A percentile compares a stretch with the other conserved stretches of the same genome.
Evolutionary conservation across 164 flowering plant genomes (phyloP).

Genomic region (Piper longum): DNA sequence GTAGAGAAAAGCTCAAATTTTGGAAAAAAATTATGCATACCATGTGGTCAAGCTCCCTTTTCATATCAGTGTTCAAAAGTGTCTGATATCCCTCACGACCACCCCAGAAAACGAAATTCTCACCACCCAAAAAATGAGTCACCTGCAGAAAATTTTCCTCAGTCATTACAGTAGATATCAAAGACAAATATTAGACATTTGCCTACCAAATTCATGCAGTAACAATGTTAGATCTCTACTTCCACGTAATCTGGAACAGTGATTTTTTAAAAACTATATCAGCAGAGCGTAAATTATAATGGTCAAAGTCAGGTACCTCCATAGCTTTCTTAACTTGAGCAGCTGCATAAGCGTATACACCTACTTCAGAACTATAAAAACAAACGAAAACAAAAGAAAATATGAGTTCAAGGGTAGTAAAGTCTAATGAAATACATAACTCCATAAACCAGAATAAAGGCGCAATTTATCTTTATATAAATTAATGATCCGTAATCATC

Average conservation of each 20-base stretch:
- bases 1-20: not conserved
- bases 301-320: constrained; percentile 37
- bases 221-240: not conserved
- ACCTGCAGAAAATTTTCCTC: constrained; percentile 32
- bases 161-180: not conserved
- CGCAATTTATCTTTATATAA: no score
- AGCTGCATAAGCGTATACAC: constrained; percentile 85
- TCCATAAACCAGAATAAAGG: no score
- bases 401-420: not conserved
- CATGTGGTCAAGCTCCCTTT: constrained; percentile 86
- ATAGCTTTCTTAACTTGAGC: constrained; percentile 99
- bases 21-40: constrained; percentile 19
- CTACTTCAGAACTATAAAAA: constrained; percentile 63
- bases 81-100: constrained; percentile 96
- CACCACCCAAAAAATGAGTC: constrained; percentile 93
- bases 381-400: not conserved
- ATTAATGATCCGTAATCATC: no score
- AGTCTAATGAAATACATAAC: not conserved
- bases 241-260: not conserved
- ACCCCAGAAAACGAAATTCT: constrained; percentile 96
- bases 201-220: not conserved
- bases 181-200: not conserved
- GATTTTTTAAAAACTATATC: not conserved
- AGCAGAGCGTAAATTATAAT: not conserved
- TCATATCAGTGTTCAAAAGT: constrained; percentile 94